Conservation (phyloP, 108 stramenopile species). For the Discostella stelligeroides region DNA sequence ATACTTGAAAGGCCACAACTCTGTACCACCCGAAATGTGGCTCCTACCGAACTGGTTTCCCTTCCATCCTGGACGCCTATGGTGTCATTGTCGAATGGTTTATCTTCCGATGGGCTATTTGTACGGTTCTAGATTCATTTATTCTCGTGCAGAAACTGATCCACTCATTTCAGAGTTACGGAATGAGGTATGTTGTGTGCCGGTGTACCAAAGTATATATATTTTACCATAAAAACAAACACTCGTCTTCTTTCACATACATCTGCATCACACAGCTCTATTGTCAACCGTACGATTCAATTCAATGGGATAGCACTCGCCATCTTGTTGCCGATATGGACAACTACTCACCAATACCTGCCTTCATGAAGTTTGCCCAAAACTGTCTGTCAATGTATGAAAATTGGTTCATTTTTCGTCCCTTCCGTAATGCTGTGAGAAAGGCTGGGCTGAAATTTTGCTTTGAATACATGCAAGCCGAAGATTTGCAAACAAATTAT, state of each 20-base stretch:
- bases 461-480: slow-evolving; percentile 88
- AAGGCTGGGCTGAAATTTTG: slow-evolving; percentile 77
- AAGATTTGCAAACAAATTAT: slow-evolving; percentile 97
- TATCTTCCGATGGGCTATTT: slow-evolving; percentile 97
- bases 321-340: slow-evolving; percentile 90
- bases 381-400: slow-evolving; percentile 87
- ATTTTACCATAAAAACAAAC: too few relatives aligned
- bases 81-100: slow-evolving; percentile 99
- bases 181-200: slow-evolving; percentile 43
- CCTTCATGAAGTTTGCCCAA: slow-evolving; percentile 86
- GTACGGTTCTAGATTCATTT: slow-evolving; percentile 83
- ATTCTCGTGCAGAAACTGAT: slow-evolving; percentile 76
- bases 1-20: slow-evolving; percentile 73
- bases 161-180: slow-evolving; percentile 72
- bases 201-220: too few relatives aligned
- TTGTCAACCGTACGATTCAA: slow-evolving; percentile 64
- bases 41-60: slow-evolving; percentile 97
- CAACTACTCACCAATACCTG: slow-evolving; percentile 92
- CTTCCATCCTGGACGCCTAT: slow-evolving; percentile 97
- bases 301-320: slow-evolving; percentile 86
- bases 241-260: not conserved
- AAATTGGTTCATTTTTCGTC: slow-evolving; percentile 69
- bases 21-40: slow-evolving; percentile 98
- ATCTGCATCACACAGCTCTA: slow-evolving; percentile 62
- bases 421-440: slow-evolving; percentile 67